These are phyloP conservation scores for Mortierella sp. DNA, from an alignment of 371 early-diverging fungal genomes.

Conservation along the genomic window DNA sequence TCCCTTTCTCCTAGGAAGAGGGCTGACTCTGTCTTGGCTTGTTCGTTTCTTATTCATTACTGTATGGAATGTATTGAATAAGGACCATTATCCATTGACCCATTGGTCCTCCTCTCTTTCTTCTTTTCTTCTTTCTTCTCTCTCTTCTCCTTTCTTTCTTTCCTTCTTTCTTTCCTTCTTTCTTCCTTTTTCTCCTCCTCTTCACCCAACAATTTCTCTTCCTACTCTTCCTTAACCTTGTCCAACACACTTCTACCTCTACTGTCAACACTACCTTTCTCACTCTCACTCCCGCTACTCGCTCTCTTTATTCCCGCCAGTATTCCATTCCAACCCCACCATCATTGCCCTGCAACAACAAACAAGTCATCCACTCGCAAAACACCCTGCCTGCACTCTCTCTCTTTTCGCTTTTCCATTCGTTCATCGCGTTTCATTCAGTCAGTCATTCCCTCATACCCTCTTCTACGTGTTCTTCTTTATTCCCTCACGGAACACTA, in stretches of 20 bases:
- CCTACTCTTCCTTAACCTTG: neutral
- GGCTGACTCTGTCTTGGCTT: neutral
- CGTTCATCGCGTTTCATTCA: slow-evolving; percentile 8
- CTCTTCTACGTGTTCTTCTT: neutral
- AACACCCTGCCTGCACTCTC: neutral
- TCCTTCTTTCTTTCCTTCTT: neutral
- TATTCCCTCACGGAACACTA: neutral
- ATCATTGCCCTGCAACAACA: neutral
- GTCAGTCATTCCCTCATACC: neutral
- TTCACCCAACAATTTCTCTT: neutral
- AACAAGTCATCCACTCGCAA: neutral
- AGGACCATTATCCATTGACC: neutral
- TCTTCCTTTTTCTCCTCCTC: neutral
- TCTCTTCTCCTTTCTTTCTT: slow-evolving; percentile 14
- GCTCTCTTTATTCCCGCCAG: neutral
- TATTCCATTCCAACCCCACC: slow-evolving; percentile 10
- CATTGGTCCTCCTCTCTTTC: neutral
- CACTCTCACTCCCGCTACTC: too few species aligned
- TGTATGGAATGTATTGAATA: neutral
- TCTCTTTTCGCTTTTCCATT: neutral
- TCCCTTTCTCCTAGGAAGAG: neutral
- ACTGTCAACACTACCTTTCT: neutral
- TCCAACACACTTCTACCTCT: neutral
- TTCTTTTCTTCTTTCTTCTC: slow-evolving; percentile 3
- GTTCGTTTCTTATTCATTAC: too few species aligned